Evolutionary conservation across 1,139 yeast genomes (phyloP), one percentile per base, ranked within the genome.

Genomic region (Yamadazyma spencermartinsiae): DNA sequence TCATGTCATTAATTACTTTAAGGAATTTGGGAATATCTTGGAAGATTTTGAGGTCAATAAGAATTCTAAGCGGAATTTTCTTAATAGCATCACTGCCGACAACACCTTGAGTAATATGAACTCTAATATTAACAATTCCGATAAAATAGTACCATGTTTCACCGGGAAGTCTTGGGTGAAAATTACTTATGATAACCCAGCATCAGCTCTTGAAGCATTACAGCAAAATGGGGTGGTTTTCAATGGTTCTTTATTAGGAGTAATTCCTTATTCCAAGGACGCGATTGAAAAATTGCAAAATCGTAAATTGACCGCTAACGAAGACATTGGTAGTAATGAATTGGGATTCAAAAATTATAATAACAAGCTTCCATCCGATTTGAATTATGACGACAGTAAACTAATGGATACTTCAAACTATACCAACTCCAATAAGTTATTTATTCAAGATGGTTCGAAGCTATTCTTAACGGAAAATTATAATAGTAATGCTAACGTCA

Each of bases 161-260:
- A 76, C 92, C 10, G 98, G 97, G 1, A 76, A 79, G 32, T 83
- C 88, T 34, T 92, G 98, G 97, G 80, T 89, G 17, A 86, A 88
- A 55, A 60, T 92, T 38, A 89, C 97, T 0, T 92, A 80, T 59
- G 86, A 81, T 43, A 82, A 82, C 44, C 79, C 86, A 3, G 69
- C 82, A 3, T 76, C 90, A 10, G 96, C 97, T 1, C 63, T 80
- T 19, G 81, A 94, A 40, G 97, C 98, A 0, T 65, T 89, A 31
- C 82, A 82, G 47, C 96, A 89, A 51, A 87, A 86, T 54, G 95
- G 95, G 1, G 64, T 74, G 14, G 77, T 84, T 2, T 74, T 83
- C 50, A 83, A 82, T 38, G 92, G 89, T 0, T 74, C 77, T 13
- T 70, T 84, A 38, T 68, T 87, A 40, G 96, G 96, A 1, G 92